Evolutionary conservation across 1,139 yeast genomes (phyloP), one percentile per base, ranked within the genome.

Genomic region (Suhomyces maxii): DNA sequence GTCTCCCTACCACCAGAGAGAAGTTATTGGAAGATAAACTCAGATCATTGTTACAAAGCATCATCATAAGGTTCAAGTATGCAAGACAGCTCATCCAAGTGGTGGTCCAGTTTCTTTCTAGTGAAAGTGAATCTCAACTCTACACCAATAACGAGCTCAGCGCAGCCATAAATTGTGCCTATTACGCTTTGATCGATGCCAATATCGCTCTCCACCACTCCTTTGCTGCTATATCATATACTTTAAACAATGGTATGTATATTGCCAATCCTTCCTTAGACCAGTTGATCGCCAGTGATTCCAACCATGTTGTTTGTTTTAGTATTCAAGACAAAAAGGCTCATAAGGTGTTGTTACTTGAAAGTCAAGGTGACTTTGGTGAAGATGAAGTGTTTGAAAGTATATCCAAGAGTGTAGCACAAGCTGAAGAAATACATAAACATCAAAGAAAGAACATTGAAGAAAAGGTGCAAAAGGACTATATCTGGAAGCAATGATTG

Each of bases 51-150:
- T 61, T 91, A 34, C 78, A 83, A 31, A 74, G 85, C 7, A 73
- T 83, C 7, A 77, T 93, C 2, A 71, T 85, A 26, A 74, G 88
- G n/a, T 77, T 79, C 50, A 69, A 80, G 51, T 85, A 87, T 60
- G 97, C 99, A 0, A 76, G 97, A 49, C 90, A 89, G 55, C 73
- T 90, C 42, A 82, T 93, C 34, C 97, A 90, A 61, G 76, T 93
- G 3, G 93, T 88, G 26, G 83, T 88, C n/a, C 99, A 93, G 64
- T 75, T 90, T 42, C 66, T 89, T 42, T 82, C 85, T 46, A 65
- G 82, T 26, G 87, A 86, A 45, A 82, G 77, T 47, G 54, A 59
- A 23, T 51, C 53, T 36, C 49, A 47, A 32, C 55, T 54, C 25
- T 71, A 60, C 54, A 63, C 77, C 25, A 64, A 73, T 42, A 73